Evolutionary conservation across 176 grass and related monocot species (phyloP), one percentile per base, ranked within the genome.

Genomic region (Sorghum bicolor): DNA sequence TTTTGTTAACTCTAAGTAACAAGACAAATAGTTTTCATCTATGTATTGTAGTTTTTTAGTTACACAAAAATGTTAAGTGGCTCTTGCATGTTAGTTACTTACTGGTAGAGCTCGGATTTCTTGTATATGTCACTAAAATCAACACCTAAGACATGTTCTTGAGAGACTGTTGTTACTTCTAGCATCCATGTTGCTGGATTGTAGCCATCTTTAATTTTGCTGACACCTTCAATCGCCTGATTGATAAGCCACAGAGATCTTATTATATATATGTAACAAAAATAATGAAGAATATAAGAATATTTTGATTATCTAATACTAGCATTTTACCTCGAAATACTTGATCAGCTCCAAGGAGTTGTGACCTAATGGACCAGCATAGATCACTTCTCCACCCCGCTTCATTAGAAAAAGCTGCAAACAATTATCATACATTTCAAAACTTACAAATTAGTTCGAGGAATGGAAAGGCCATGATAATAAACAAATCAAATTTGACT

Each of bases 161-260:
- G 55, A 6, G 37, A 38, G 24, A 61, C 14, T 28, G 55, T 41
- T 11, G 75, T 63, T 14, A 78, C 24, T 78, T 78, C 75, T 24
- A 78, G 14, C 75, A 78, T 78, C 75, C 75, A 78, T 43, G 75
- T 78, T 78, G 75, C 55, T 19, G 75, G 75, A 63, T 78, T 63
- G 75, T 78, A 78, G n/a, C 75, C 75, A 63, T 63, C 55, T 78
- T 78, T 78, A 28, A 78, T 78, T 63, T 62, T 63, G 75, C 55
- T 63, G 36, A 78, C 55, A 40, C 36, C 75, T 78, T 78, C n/a
- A 78, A 78, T 63, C 24, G n/a, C 55, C 75, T 78, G 14, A 13
- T 29, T 25, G 28, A 29, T 39, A 78, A 25, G n/a, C 13, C 33
- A 40, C 16, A 14, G 17, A 5, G 53, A 9, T 60, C 36, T 17